phyloP scores from a whole-genome alignment of 352 stramenopile species.

The Pythium aphanidermatum region DNA sequence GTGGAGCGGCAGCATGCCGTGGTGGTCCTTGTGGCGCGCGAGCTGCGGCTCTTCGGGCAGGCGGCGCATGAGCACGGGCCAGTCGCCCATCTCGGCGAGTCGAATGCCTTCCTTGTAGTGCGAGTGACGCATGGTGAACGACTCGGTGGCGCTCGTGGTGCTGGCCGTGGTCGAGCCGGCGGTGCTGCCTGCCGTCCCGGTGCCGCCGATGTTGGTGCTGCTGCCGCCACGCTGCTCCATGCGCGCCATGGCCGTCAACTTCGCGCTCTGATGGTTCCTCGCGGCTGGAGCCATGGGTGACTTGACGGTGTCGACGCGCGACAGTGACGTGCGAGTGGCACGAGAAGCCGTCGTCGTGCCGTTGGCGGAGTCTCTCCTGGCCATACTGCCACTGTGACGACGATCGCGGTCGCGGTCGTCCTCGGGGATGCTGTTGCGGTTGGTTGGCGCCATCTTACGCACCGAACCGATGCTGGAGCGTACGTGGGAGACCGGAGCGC shows the following conservation, averaged over 20 bases:
- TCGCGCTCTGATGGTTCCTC: conserved; percentile 3
- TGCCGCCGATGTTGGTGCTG: conserved; percentile 1
- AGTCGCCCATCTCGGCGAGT: conserved; percentile 78
- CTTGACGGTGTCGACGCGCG: conserved; percentile 1
- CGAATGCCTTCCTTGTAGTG: conserved; percentile 81
- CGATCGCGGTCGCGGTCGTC: no score
- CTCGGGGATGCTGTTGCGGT: no score
- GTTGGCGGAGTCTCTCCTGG: conserved; percentile 2
- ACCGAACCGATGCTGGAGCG: no score
- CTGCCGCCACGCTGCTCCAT: conserved; percentile 15
- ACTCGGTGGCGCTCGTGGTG: conserved; percentile 26
- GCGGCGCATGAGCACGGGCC: conserved; percentile 52
- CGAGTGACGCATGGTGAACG: conserved; percentile 26
- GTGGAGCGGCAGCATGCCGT: conserved; percentile 80
- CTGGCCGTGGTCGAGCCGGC: conserved; percentile 21
- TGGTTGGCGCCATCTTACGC: no score
- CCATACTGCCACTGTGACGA: neutral
- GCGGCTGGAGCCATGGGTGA: neutral
- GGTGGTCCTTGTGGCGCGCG: conserved; percentile 73
- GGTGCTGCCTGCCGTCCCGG: conserved; percentile 20
- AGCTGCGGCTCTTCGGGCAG: conserved; percentile 53
- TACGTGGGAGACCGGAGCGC: no score
- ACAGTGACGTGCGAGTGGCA: conserved; percentile 5
- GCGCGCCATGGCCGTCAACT: conserved; percentile 18
- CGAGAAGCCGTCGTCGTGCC: neutral